Base-by-base conservation (phyloP, 202 grass and related monocot species). In the Carex sylvatica region DNA sequence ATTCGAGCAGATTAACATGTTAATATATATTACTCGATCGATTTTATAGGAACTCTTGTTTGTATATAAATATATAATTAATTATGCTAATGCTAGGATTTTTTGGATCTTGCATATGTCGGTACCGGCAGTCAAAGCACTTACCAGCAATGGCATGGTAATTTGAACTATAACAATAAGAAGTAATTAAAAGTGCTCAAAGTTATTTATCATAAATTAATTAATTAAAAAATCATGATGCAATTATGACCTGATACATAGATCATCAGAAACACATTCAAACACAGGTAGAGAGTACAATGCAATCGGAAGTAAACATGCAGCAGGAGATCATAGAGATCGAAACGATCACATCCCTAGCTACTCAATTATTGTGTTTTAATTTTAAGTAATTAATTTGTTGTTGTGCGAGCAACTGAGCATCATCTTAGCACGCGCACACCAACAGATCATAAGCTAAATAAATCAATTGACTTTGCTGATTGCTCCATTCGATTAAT, bases 371-470 rank as follows among this genome's bases (percentile, higher is more conserved):
- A 59, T 58, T 77, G 15, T 19, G 52, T 59, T 77, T 59, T 28
- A 28, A 1, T 28, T 77, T 11, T 55, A 58, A 74, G 19, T 54
- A 53, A 20, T 12, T 77, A 19, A 59, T 9, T 20, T 77, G 8
- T 76, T 77, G 74, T 76, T 58, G 18, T 59, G 52, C 59, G 73
- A 77, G 28, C 10, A 33, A 76, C 10, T 56, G 14, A 28, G 31
- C 78, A 61, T 80, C 56, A 65, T 80, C 60, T 47, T 49, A 80
- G 78, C 78, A 80, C 11, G 56, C 31, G 60, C 58, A 80, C 42
- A 51, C 20, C 36, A 26, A 65, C 31, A 80, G 78, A 80, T 3
- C 2, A 33, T 65, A 26, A 80, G 10, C 59, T 80, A 80, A 77
- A 13, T 59, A 77, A 80, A 65, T 1, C 30, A 49, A 7, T 80